Conservation (phyloP, 176 grass and related monocot genomes). For the Panicum miliaceum region DNA sequence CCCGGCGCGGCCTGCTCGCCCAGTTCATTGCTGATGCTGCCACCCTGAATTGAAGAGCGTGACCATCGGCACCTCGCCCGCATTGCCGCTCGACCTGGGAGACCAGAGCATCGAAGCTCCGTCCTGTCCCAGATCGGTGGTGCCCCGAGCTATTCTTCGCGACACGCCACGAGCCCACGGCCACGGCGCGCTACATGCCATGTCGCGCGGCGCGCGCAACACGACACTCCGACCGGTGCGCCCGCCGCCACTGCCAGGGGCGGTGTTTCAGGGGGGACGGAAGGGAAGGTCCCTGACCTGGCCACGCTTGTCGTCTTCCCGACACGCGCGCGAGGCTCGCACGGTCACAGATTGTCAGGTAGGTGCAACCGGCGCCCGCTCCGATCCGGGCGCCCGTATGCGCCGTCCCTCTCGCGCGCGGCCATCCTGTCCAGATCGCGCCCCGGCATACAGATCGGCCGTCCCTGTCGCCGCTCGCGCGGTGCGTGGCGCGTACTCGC, state of each 20-base stretch:
- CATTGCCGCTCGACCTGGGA: neutral
- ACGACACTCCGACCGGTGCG: neutral
- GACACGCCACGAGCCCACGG: neutral
- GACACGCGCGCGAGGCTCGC: neutral
- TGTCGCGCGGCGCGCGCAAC: neutral
- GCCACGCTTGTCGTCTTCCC: neutral
- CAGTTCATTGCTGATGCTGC: neutral
- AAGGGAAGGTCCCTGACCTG: neutral
- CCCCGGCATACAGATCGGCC: conserved; percentile 37
- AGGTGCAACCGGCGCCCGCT: neutral
- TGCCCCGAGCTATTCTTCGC: neutral
- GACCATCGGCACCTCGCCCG: neutral
- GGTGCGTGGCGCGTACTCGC: neutral
- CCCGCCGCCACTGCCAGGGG: neutral
- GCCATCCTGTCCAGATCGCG: conserved; percentile 25
- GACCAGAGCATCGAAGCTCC: neutral
- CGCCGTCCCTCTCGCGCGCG: conserved; percentile 20
- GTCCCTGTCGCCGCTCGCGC: conserved; percentile 18
- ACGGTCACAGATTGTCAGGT: neutral
- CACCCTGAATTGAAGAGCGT: neutral
- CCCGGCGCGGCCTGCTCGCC: neutral
- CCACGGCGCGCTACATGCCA: neutral
- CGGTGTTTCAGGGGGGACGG: neutral
- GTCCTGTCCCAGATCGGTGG: neutral
- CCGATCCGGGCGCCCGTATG: neutral